These are phyloP conservation scores for Crataegus laevigata DNA, from an alignment of 306 rosid genomes.

Conservation along the genomic window DNA sequence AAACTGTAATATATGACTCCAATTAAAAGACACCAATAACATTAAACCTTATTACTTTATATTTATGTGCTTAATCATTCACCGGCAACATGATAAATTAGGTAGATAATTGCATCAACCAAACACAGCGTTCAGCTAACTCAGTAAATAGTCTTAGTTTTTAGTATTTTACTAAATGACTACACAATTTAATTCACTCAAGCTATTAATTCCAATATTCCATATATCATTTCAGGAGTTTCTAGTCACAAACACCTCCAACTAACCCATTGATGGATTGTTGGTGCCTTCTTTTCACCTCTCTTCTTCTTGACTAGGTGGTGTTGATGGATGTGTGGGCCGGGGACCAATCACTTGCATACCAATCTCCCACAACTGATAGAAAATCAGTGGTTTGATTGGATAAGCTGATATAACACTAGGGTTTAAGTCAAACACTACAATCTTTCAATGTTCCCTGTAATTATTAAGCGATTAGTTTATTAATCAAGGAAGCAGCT, in stretches of 20 bases:
- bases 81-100: background rate
- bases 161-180: background rate
- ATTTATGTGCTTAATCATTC: background rate
- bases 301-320: conserved; percentile 16
- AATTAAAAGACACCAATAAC: background rate
- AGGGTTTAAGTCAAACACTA: conserved; percentile 30
- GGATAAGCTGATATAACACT: conserved; percentile 13
- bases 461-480: conserved; percentile 20
- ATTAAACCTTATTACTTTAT: background rate
- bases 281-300: conserved; percentile 39
- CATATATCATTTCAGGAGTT: background rate
- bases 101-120: background rate
- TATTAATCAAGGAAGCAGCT: background rate
- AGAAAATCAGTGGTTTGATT: conserved; percentile 17
- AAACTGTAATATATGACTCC: background rate
- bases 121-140: background rate
- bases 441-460: conserved; percentile 30
- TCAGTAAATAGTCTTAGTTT: background rate
- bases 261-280: conserved; percentile 35
- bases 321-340: conserved; percentile 23
- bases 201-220: background rate
- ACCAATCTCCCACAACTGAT: conserved; percentile 16
- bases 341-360: conserved; percentile 32
- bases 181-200: background rate
- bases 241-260: conserved; percentile 19